Conservation (phyloP, 2,329 filamentous ascomycete species). For the Calycina herbarum region DNA sequence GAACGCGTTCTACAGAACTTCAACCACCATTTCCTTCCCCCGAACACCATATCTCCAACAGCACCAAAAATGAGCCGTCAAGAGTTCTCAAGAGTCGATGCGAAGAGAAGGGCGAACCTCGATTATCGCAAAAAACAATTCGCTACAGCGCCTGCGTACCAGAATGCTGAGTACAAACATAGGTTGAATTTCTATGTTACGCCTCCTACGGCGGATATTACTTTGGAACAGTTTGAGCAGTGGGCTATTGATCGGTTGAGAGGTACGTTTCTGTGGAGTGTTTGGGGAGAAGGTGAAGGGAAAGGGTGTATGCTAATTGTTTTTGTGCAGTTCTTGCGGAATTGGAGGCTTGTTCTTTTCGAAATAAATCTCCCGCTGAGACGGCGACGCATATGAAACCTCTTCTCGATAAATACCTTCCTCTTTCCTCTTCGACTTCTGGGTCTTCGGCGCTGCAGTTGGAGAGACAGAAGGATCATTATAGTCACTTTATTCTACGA, state of each 20-base stretch:
- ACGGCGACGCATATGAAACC: conserved; percentile 81
- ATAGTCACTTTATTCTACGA: conserved; percentile 94
- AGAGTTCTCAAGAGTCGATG: conserved; percentile 35
- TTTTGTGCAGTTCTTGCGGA: conserved; percentile 69
- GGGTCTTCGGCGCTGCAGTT: conserved; percentile 56
- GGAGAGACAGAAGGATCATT: conserved; percentile 93
- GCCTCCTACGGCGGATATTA: conserved; percentile 90
- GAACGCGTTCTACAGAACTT: background rate
- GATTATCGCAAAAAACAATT: conserved; percentile 88
- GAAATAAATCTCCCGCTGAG: conserved; percentile 82
- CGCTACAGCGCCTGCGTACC: conserved; percentile 66
- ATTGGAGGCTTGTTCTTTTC: conserved; percentile 91
- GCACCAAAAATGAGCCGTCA: conserved; percentile 36
- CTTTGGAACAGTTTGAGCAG: conserved; percentile 95
- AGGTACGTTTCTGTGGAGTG: conserved; percentile 49
- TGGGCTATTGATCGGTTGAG: conserved; percentile 94
- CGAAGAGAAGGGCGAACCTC: conserved; percentile 75
- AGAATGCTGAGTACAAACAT: conserved; percentile 76
- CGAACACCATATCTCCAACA: background rate
- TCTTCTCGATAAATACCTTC: conserved; percentile 83
- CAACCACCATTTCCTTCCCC: background rate
- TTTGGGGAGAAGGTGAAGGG: too few relatives aligned
- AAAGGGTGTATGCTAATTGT: too few relatives aligned
- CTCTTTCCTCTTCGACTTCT: conserved; percentile 74
- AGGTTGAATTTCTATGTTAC: conserved; percentile 89